phyloP scores from a whole-genome alignment of 208 protist genomes.

The Phytomonas sp. region DNA sequence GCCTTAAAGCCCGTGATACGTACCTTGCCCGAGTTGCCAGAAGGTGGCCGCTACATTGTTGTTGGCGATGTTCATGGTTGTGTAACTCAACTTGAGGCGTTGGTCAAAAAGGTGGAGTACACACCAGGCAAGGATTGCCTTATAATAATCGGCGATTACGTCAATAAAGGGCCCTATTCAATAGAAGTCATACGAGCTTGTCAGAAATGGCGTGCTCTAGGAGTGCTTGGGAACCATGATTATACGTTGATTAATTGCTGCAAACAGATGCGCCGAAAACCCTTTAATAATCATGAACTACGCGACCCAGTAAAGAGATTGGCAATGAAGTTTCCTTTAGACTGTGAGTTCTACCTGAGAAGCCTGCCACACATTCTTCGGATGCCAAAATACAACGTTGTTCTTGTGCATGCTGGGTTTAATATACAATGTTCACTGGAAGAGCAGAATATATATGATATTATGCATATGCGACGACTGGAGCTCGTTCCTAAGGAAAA shows the following conservation, averaged over 20 bases:
- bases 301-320: slow-evolving; percentile 76
- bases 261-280: slow-evolving; percentile 24
- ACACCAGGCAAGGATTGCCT: slow-evolving; percentile 60
- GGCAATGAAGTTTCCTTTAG: slow-evolving; percentile 49
- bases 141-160: slow-evolving; percentile 79
- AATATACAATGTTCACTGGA: slow-evolving; percentile 49
- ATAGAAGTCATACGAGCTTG: slow-evolving; percentile 60
- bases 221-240: slow-evolving; percentile 87
- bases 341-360: slow-evolving; percentile 77
- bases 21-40: slow-evolving; percentile 28
- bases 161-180: slow-evolving; percentile 87
- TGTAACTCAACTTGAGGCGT: slow-evolving; percentile 58
- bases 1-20: slow-evolving; percentile 59
- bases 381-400: slow-evolving; percentile 70
- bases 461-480: slow-evolving; percentile 81
- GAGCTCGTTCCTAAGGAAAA: slow-evolving; percentile 17
- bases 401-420: slow-evolving; percentile 83
- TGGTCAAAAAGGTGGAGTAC: slow-evolving; percentile 81
- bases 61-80: slow-evolving; percentile 90
- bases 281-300: slow-evolving; percentile 43
- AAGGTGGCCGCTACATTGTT: slow-evolving; percentile 65
- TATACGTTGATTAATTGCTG: slow-evolving; percentile 72
- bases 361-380: slow-evolving; percentile 74
- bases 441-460: slow-evolving; percentile 64
- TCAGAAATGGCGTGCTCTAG: slow-evolving; percentile 56